Percentiles rank a stretch among this genome's conserved stretches.
Conservation (phyloP, 2,329 filamentous ascomycete species). For the Venturiaceae sp. region DNA sequence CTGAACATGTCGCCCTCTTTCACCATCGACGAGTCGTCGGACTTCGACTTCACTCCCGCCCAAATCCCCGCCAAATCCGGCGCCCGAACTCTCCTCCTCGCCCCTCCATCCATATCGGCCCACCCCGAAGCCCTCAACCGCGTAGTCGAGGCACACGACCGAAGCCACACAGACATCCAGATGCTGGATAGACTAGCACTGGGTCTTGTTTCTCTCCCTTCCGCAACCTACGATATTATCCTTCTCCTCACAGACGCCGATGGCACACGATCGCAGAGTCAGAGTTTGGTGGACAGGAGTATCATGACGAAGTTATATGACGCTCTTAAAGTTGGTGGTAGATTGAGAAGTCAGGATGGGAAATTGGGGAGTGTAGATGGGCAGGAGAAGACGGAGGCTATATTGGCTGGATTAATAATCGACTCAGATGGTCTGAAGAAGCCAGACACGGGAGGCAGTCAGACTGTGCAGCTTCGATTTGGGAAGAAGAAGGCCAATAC, state of each 20-base stretch:
- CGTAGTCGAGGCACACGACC: constrained; percentile 64
- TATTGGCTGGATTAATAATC: constrained; percentile 66
- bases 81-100: constrained; percentile 61
- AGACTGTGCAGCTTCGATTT: constrained; percentile 54
- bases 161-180: constrained; percentile 74
- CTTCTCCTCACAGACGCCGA: constrained; percentile 75
- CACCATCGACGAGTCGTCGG: background rate
- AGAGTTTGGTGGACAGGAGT: constrained; percentile 54
- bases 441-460: constrained; percentile 48
- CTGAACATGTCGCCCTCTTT: constrained; percentile 5
- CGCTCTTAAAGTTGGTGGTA: constrained; percentile 60
- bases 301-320: constrained; percentile 44
- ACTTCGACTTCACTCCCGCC: constrained; percentile 1
- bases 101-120: constrained; percentile 80
- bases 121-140: constrained; percentile 68
- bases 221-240: constrained; percentile 71
- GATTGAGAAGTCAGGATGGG: constrained; percentile 60
- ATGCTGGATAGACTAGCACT: constrained; percentile 92
- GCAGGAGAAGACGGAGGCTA: constrained; percentile 55
- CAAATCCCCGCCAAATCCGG: background rate
- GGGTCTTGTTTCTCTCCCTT: constrained; percentile 68
- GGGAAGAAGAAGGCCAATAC: constrained; percentile 48
- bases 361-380: constrained; percentile 35
- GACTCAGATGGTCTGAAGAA: constrained; percentile 63
- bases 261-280: constrained; percentile 54